Evolutionary conservation across 2,329 filamentous ascomycete species (phyloP).

Genomic region (Diaporthe amygdali): DNA sequence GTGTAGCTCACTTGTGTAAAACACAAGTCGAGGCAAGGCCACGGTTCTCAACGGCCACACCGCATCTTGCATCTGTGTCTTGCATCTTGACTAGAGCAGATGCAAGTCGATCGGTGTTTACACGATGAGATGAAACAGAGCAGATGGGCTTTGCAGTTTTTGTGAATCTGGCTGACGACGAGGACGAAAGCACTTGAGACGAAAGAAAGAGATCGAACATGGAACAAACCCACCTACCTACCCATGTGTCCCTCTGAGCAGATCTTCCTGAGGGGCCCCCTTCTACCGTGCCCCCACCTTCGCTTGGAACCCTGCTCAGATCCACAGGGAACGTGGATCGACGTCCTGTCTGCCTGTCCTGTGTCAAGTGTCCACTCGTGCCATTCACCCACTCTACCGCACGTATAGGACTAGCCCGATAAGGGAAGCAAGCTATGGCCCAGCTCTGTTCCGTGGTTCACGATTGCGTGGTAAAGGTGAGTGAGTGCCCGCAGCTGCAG

Average conservation of each 20-base stretch:
- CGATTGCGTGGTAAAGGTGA: neutral
- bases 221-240: too few species aligned
- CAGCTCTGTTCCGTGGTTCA: neutral
- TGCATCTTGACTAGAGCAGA: neutral
- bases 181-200: neutral
- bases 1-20: neutral
- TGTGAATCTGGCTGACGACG: neutral
- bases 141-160: neutral
- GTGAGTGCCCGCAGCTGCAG: neutral
- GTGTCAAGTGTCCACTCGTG: too few species aligned
- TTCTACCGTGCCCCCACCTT: neutral
- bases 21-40: neutral
- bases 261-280: too few species aligned
- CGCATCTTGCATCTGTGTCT: neutral
- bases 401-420: too few species aligned
- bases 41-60: neutral
- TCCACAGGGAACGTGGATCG: neutral
- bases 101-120: neutral
- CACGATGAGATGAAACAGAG: conserved; percentile 4
- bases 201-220: neutral
- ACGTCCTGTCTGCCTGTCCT: neutral
- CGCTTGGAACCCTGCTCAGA: neutral
- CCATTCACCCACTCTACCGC: too few species aligned
- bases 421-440: neutral
- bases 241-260: too few species aligned